phyloP scores from a whole-genome alignment of 371 early-diverging fungal species.

The Mortierella polycephala region DNA sequence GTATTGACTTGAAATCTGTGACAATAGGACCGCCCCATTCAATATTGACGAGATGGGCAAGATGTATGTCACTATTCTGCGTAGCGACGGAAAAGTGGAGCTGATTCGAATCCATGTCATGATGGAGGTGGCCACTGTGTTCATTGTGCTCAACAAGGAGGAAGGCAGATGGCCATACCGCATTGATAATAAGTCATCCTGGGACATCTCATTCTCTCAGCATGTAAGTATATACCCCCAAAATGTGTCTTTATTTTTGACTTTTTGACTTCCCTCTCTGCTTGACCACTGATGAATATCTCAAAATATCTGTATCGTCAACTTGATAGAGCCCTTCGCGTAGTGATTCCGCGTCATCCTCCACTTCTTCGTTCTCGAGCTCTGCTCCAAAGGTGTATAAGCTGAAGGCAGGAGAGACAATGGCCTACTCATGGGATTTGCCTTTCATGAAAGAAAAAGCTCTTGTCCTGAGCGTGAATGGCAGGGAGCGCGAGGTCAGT shows the following conservation, averaged over 20 bases:
- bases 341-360: constrained; percentile 24
- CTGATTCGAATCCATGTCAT: constrained; percentile 82
- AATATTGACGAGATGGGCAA: constrained; percentile 89
- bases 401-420: constrained; percentile 70
- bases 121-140: constrained; percentile 90
- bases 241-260: not conserved
- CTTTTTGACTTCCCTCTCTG: not conserved
- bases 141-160: constrained; percentile 83
- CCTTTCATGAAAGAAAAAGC: constrained; percentile 84
- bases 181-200: constrained; percentile 87
- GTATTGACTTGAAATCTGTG: not conserved
- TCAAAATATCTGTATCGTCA: not conserved
- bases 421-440: constrained; percentile 95
- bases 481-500: constrained; percentile 80
- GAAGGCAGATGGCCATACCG: constrained; percentile 91
- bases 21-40: constrained; percentile 86
- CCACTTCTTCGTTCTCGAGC: constrained; percentile 37
- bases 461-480: constrained; percentile 78
- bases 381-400: constrained; percentile 59
- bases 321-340: constrained; percentile 25
- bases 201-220: constrained; percentile 87
- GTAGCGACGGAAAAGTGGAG: constrained; percentile 62
- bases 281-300: not conserved
- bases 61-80: constrained; percentile 79
- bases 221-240: constrained; percentile 54